Conservation (phyloP, 2,329 filamentous ascomycete genomes). For the Trichoderma cornu-damae region DNA sequence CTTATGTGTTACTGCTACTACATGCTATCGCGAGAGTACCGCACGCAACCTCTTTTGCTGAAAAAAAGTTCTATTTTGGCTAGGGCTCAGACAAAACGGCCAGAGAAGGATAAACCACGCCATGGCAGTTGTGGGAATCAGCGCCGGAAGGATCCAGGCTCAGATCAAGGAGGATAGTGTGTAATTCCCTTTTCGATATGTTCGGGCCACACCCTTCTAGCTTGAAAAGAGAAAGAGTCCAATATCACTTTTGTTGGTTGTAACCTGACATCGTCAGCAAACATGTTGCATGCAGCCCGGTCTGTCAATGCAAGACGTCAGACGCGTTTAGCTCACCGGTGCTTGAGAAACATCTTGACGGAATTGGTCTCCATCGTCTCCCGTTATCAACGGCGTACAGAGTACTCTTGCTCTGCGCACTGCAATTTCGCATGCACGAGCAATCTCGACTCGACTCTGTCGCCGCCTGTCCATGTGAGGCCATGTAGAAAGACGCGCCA, state of each 20-base stretch:
- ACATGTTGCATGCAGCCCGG: background rate
- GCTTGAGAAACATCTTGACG: background rate
- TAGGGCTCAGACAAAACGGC: background rate
- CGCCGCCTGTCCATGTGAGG: background rate
- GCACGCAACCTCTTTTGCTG: background rate
- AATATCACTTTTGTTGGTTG: background rate
- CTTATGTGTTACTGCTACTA: too few relatives aligned
- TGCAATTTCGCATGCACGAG: background rate
- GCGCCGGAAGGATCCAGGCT: background rate
- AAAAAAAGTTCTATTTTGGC: background rate
- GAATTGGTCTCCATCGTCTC: background rate
- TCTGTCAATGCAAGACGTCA: background rate
- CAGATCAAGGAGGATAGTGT: background rate
- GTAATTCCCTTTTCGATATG: background rate
- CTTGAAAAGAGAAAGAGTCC: background rate
- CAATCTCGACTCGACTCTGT: background rate
- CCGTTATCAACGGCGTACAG: background rate
- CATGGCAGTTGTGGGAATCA: background rate
- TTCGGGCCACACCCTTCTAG: background rate
- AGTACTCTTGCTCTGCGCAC: background rate
- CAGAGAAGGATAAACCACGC: constrained; percentile 1
- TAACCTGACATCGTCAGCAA: background rate
- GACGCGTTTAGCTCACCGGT: background rate
- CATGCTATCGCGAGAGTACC: background rate
- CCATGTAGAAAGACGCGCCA: background rate